Evolutionary conservation across 208 protist species (phyloP).

Genomic region (Leishmania mexicana): DNA sequence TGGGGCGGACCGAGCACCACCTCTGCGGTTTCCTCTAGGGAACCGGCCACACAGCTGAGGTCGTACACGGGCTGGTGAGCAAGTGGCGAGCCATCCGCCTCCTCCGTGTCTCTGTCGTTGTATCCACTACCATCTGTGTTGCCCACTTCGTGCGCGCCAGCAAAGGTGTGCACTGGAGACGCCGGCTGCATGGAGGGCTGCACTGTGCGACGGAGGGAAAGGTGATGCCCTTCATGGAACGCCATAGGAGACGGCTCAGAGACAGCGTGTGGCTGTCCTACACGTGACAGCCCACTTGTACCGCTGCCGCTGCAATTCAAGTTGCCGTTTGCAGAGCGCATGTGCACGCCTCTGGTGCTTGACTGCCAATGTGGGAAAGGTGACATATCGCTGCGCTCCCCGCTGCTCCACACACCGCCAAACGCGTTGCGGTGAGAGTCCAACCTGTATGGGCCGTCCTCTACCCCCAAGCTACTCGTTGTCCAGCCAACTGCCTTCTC

Average conservation of each 20-base stretch:
- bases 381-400: neutral
- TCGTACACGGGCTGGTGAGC: conserved; percentile 6
- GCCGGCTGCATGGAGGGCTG: neutral
- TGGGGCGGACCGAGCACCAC: neutral
- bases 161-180: neutral
- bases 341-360: neutral
- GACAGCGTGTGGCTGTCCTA: neutral
- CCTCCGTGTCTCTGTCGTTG: neutral
- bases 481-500: neutral
- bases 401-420: neutral
- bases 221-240: neutral
- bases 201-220: neutral
- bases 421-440: neutral
- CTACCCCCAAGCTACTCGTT: neutral
- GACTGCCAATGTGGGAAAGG: neutral
- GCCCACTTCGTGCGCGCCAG: neutral
- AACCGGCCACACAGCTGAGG: neutral
- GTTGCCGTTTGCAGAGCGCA: conserved; percentile 1
- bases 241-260: conserved; percentile 3
- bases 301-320: neutral
- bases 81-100: neutral
- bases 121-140: neutral
- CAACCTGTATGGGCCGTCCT: neutral
- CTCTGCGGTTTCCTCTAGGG: neutral
- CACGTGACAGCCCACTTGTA: neutral